Percentiles rank a stretch among this genome's conserved stretches.
Evolutionary conservation across 306 rosid species (phyloP).

Genomic region (Heteromeles arbutifolia): DNA sequence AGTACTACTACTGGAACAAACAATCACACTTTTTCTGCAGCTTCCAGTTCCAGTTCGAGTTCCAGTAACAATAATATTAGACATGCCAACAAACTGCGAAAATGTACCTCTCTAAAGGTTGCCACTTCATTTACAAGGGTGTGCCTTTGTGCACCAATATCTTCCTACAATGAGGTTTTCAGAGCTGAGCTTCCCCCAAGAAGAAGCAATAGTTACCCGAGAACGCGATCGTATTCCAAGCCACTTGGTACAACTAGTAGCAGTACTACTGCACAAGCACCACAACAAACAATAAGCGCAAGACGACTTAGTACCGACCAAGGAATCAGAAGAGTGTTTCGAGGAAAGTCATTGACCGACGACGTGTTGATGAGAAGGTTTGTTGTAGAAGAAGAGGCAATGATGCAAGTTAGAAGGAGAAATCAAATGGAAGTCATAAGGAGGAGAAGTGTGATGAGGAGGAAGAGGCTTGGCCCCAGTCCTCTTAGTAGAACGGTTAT

Average conservation of each 20-base stretch:
- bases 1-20: neutral
- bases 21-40: neutral
- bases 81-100: constrained; percentile 45
- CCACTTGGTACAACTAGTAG: constrained; percentile 23
- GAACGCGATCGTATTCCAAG: constrained; percentile 31
- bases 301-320: constrained; percentile 49
- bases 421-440: constrained; percentile 85
- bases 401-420: constrained; percentile 85
- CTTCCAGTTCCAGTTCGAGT: neutral
- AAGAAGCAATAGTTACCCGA: constrained; percentile 81
- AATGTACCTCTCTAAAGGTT: constrained; percentile 70
- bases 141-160: constrained; percentile 88
- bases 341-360: constrained; percentile 86
- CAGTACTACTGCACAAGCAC: neutral
- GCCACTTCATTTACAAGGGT: constrained; percentile 84
- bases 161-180: constrained; percentile 72
- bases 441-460: constrained; percentile 52
- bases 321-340: constrained; percentile 53
- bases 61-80: constrained; percentile 1
- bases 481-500: constrained; percentile 75
- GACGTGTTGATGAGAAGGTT: constrained; percentile 91
- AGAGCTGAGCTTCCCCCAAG: constrained; percentile 72
- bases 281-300: constrained; percentile 10
- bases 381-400: constrained; percentile 90
- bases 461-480: constrained; percentile 82